Percentiles rank a stretch among this genome's conserved stretches.
phyloP scores from a whole-genome alignment of 345 rosid species.

The Eucalyptus erythrocorys region DNA sequence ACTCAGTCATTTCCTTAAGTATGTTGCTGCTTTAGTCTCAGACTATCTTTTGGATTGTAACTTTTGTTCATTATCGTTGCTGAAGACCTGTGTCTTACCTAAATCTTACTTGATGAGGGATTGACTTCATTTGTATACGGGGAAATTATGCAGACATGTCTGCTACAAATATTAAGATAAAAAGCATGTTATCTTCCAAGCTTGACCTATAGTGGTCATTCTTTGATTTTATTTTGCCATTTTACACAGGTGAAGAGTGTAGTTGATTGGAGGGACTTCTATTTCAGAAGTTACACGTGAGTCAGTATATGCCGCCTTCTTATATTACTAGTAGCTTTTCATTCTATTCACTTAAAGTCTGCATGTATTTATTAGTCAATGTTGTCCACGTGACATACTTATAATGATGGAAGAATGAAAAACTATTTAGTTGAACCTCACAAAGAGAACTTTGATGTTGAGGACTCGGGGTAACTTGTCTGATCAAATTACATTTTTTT shows the following conservation, averaged over 20 bases:
- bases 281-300: slow-evolving; percentile 71
- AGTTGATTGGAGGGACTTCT: slow-evolving; percentile 90
- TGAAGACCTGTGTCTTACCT: background rate
- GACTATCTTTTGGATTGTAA: background rate
- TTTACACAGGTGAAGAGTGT: slow-evolving; percentile 73
- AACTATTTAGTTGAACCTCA: background rate
- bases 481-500: background rate
- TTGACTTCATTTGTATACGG: background rate
- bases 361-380: background rate
- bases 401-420: background rate
- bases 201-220: background rate
- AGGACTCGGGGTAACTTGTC: background rate
- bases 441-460: background rate
- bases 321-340: background rate
- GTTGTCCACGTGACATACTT: background rate
- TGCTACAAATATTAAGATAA: background rate
- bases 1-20: background rate
- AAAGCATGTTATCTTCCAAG: background rate
- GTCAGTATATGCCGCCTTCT: slow-evolving; percentile 3
- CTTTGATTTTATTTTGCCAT: background rate
- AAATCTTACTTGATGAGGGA: background rate
- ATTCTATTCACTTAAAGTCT: background rate
- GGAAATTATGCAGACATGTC: background rate
- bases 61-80: background rate
- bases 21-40: background rate